Base-by-base conservation (phyloP, 352 stramenopile genomes). In the Thalassiosira ordinaria region DNA sequence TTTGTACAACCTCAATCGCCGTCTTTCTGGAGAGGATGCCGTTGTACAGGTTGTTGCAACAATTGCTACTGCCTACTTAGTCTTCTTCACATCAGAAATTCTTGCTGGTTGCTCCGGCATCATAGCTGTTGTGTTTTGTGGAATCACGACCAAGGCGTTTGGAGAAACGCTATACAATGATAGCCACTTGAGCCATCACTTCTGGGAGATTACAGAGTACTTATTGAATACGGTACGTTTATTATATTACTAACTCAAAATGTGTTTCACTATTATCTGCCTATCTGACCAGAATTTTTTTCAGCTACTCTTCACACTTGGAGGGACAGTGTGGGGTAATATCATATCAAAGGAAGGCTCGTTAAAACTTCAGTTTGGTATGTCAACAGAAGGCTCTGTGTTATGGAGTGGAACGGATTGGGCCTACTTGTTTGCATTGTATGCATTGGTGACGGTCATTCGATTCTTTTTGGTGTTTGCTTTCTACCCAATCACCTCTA, bases 201-300 rank as follows among this genome's bases (percentile, higher is more conserved):
- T 95, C 76, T 92, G 90, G 87, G 44, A 77, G 9, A 74, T 95
- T 9, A 51, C 91, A 1, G 92, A 95, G 66, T 84, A 93, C 59
- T 66, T 96, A n/a, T 68, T 93, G n/a, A 56, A 56, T 26, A 22
- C 47, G 8, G 18, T 56, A n/a, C n/a, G n/a, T n/a, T n/a, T n/a
- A n/a, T n/a, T n/a, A n/a, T n/a, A n/a, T n/a, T n/a, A n/a, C n/a
- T n/a, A n/a, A n/a, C n/a, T n/a, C n/a, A n/a, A n/a, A n/a, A n/a
- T n/a, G n/a, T n/a, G n/a, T n/a, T n/a, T n/a, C n/a, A n/a, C n/a
- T n/a, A n/a, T n/a, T n/a, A n/a, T n/a, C n/a, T n/a, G n/a, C n/a
- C n/a, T n/a, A n/a, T n/a, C n/a, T n/a, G n/a, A n/a, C n/a, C n/a
- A n/a, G n/a, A n/a, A n/a, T n/a, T n/a, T n/a, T n/a, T n/a, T n/a